phyloP scores from a whole-genome alignment of 169 alveolate species.

The Plasmodium gallinaceum region DNA sequence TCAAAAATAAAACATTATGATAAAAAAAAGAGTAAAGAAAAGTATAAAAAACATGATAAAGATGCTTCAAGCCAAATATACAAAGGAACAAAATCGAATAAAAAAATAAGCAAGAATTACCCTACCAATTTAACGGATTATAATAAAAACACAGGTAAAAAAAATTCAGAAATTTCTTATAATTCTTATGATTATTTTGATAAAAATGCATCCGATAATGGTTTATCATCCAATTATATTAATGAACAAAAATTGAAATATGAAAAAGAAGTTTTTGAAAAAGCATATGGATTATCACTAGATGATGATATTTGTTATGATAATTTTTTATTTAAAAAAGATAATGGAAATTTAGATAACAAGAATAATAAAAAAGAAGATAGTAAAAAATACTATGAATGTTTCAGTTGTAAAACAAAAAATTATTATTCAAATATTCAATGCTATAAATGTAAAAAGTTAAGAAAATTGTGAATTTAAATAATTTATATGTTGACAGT shows the following conservation, averaged over 20 bases:
- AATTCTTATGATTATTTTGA: constrained; percentile 45
- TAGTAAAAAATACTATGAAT: constrained; percentile 21
- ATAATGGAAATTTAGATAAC: background rate
- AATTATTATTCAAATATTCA: constrained; percentile 56
- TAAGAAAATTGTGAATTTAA: constrained; percentile 17
- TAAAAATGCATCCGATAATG: constrained; percentile 9
- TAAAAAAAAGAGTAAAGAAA: background rate
- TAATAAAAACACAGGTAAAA: background rate
- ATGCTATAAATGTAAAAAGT: constrained; percentile 55
- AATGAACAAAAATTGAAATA: constrained; percentile 38
- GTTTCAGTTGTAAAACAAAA: constrained; percentile 64
- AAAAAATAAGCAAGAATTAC: background rate
- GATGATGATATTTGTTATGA: constrained; percentile 16
- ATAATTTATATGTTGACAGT: no score
- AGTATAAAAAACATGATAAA: background rate
- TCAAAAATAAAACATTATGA: background rate
- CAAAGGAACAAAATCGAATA: background rate
- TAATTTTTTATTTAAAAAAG: constrained; percentile 37
- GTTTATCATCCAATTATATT: constrained; percentile 24
- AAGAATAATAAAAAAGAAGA: background rate
- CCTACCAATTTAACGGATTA: background rate
- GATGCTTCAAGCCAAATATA: background rate
- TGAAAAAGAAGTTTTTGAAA: constrained; percentile 67
- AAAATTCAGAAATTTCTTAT: constrained; percentile 24
- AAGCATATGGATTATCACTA: constrained; percentile 54